These are phyloP conservation scores for Monarda citriodora DNA, from an alignment of 305 asterid genomes.

Conservation along the genomic window DNA sequence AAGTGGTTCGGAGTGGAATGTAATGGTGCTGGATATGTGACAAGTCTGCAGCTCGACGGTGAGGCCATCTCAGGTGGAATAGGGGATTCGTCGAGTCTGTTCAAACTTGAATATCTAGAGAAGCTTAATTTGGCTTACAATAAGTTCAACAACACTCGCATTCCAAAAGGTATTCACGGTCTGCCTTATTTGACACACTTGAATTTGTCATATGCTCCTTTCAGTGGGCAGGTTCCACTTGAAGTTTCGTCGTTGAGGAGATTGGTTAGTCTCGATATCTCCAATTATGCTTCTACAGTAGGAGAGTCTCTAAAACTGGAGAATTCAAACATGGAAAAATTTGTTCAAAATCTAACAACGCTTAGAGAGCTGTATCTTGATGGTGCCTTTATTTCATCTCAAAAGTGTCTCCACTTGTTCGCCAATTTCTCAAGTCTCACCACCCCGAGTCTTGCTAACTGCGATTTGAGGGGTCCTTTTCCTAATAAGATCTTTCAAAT, in stretches of 20 bases:
- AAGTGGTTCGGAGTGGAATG: slow-evolving; percentile 51
- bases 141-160: slow-evolving; percentile 29
- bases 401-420: not conserved
- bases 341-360: slow-evolving; percentile 31
- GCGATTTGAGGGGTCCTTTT: not conserved
- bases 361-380: slow-evolving; percentile 43
- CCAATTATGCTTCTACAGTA: not conserved
- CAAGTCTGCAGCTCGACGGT: slow-evolving; percentile 28
- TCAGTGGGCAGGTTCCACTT: slow-evolving; percentile 39
- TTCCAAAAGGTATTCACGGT: slow-evolving; percentile 30
- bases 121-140: slow-evolving; percentile 46
- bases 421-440: not conserved
- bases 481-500: not conserved
- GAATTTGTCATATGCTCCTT: slow-evolving; percentile 32
- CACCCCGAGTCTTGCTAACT: not conserved
- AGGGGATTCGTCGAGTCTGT: slow-evolving; percentile 29
- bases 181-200: slow-evolving; percentile 31
- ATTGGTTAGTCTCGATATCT: slow-evolving; percentile 18
- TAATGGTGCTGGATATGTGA: slow-evolving; percentile 29
- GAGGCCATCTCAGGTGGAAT: slow-evolving; percentile 28
- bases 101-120: slow-evolving; percentile 32
- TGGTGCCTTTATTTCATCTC: not conserved
- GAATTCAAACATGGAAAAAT: slow-evolving; percentile 11
- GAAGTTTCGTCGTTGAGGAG: slow-evolving; percentile 28
- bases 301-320: not conserved